phyloP scores from a whole-genome alignment of 345 rosid genomes.

The Arabis hirsuta region DNA sequence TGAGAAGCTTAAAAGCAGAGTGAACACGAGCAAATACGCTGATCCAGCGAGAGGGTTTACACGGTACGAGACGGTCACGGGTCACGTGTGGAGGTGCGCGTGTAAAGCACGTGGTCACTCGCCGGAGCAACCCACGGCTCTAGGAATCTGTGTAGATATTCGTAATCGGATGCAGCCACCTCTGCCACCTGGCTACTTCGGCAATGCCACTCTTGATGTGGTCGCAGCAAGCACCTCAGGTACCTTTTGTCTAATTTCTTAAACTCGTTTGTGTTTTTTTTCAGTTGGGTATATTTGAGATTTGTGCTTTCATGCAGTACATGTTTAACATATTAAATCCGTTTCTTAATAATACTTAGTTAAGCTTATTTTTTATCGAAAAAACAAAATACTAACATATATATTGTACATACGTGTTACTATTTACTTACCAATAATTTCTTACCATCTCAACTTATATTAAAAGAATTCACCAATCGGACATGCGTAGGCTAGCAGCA shows the following conservation, averaged over 20 bases:
- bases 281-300: neutral
- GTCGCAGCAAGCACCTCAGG: slow-evolving; percentile 50
- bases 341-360: too few relatives aligned
- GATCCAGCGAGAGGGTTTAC: slow-evolving; percentile 46
- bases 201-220: slow-evolving; percentile 54
- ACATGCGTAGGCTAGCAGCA: too few relatives aligned
- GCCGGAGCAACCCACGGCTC: slow-evolving; percentile 54
- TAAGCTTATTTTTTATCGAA: too few relatives aligned
- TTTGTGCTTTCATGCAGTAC: too few relatives aligned
- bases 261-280: too few relatives aligned
- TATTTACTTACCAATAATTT: too few relatives aligned
- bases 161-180: slow-evolving; percentile 53
- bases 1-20: slow-evolving; percentile 51
- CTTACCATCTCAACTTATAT: too few relatives aligned
- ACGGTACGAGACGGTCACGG: slow-evolving; percentile 44
- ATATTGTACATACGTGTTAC: too few relatives aligned
- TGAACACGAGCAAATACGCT: slow-evolving; percentile 33
- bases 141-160: slow-evolving; percentile 52
- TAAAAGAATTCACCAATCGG: too few relatives aligned
- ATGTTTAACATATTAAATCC: too few relatives aligned
- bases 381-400: too few relatives aligned
- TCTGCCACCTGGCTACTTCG: slow-evolving; percentile 46
- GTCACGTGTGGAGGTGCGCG: slow-evolving; percentile 44
- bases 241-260: neutral
- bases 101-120: slow-evolving; percentile 46